Percentiles rank a stretch among this genome's conserved stretches.
phyloP scores from a whole-genome alignment of 441 rosid species.

The Euphorbia celastroides region DNA sequence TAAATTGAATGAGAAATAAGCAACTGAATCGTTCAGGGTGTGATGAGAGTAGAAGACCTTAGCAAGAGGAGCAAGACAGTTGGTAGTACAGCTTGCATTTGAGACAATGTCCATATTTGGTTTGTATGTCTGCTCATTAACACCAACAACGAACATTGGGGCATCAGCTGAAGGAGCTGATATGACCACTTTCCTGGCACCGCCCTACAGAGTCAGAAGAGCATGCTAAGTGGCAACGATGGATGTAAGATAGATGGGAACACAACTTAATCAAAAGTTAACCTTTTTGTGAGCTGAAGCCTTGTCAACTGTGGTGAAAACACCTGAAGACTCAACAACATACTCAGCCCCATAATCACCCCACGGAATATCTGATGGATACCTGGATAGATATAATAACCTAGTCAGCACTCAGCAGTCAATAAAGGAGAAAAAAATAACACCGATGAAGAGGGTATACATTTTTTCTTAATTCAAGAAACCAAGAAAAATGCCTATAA shows the following conservation, averaged over 20 bases:
- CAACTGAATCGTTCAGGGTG: constrained; percentile 13
- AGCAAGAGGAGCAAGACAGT: constrained; percentile 99
- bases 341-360: constrained; percentile 85
- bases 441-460: background rate
- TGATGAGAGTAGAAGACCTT: constrained; percentile 49
- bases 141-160: constrained; percentile 99
- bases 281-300: constrained; percentile 92
- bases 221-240: constrained; percentile 1
- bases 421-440: background rate
- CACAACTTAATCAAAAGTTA: background rate
- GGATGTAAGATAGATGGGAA: background rate
- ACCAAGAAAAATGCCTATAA: background rate
- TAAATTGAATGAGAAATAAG: background rate
- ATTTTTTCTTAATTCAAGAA: background rate
- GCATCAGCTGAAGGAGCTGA: constrained; percentile 99
- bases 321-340: constrained; percentile 94
- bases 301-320: constrained; percentile 76
- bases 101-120: constrained; percentile 91
- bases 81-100: constrained; percentile 99
- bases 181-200: constrained; percentile 90
- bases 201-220: constrained; percentile 52
- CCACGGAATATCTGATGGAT: constrained; percentile 97
- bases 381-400: constrained; percentile 3
- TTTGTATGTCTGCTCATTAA: constrained; percentile 71
- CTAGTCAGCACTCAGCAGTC: background rate